Evolutionary conservation across 805 yeast genomes (phyloP).

Genomic region (Sugiyamaella qingdaonensis): DNA sequence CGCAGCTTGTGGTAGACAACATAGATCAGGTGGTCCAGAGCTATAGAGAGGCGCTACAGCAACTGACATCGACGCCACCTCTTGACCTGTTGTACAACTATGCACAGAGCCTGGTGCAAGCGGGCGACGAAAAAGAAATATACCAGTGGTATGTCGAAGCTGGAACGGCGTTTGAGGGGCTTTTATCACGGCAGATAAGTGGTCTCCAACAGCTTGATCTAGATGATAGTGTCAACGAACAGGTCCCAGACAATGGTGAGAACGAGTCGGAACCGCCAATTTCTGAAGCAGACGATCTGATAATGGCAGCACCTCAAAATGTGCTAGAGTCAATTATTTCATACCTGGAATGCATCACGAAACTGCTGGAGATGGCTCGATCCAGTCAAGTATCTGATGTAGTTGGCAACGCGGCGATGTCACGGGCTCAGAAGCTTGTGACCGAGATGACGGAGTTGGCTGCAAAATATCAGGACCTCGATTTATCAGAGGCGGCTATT

Average conservation of each 20-base stretch:
- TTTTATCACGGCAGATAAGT: constrained; percentile 15
- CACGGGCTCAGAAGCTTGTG: background rate
- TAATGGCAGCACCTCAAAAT: constrained; percentile 1
- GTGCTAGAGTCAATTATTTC: constrained; percentile 12
- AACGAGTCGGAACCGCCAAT: background rate
- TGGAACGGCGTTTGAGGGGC: constrained; percentile 14
- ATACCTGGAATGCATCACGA: constrained; percentile 8
- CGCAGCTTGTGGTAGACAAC: constrained; percentile 1
- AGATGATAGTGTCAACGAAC: background rate
- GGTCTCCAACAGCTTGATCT: constrained; percentile 10
- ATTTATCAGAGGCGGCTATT: constrained; percentile 6
- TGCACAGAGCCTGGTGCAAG: constrained; percentile 24
- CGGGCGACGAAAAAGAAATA: constrained; percentile 20
- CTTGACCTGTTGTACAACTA: constrained; percentile 22
- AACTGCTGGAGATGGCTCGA: background rate
- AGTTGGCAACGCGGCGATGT: background rate
- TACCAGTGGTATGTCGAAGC: constrained; percentile 14
- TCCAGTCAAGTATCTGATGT: background rate
- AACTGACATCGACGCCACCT: background rate
- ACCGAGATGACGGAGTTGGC: background rate
- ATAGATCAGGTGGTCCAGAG: constrained; percentile 12
- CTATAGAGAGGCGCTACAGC: constrained; percentile 13
- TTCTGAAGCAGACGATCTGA: constrained; percentile 5
- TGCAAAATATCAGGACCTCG: background rate
- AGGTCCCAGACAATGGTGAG: constrained; percentile 4